These are phyloP conservation scores for Zychaea mexicana DNA, from an alignment of 371 early-diverging fungal genomes.

Conservation along the genomic window DNA sequence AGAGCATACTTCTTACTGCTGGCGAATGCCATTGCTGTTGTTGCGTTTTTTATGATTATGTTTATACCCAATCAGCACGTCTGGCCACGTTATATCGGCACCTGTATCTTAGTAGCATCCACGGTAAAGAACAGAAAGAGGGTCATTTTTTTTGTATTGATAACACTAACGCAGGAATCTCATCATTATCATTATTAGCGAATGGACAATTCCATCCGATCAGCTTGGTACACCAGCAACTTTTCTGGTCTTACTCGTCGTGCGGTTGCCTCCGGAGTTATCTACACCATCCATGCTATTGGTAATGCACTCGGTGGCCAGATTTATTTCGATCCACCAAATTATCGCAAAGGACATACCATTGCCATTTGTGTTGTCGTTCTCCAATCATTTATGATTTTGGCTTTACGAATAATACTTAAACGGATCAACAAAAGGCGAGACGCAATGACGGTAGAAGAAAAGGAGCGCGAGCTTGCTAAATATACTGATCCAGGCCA, in stretches of 20 bases:
- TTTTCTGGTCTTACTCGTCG: neutral
- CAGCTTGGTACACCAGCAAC: slow-evolving; percentile 45
- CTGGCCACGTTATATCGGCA: slow-evolving; percentile 18
- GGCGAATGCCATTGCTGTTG: slow-evolving; percentile 10
- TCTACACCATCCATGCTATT: neutral
- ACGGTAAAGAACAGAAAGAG: neutral
- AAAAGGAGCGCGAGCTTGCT: neutral
- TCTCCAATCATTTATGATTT: neutral
- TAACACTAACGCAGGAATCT: neutral
- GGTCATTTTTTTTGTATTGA: neutral
- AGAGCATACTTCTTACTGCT: slow-evolving; percentile 31
- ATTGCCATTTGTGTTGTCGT: slow-evolving; percentile 3
- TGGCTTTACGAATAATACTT: slow-evolving; percentile 8
- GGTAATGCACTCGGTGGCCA: neutral
- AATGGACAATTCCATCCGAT: slow-evolving; percentile 29
- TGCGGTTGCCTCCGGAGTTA: neutral
- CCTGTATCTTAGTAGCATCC: slow-evolving; percentile 25
- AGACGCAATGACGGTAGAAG: neutral
- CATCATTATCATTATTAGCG: slow-evolving; percentile 7
- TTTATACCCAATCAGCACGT: slow-evolving; percentile 17
- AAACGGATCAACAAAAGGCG: slow-evolving; percentile 11
- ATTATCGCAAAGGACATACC: neutral
- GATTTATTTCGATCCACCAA: slow-evolving; percentile 1
- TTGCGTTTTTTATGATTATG: slow-evolving; percentile 20
- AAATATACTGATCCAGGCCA: neutral